Conservation (phyloP, 164 flowering plant species). For the Buxus sempervirens region DNA sequence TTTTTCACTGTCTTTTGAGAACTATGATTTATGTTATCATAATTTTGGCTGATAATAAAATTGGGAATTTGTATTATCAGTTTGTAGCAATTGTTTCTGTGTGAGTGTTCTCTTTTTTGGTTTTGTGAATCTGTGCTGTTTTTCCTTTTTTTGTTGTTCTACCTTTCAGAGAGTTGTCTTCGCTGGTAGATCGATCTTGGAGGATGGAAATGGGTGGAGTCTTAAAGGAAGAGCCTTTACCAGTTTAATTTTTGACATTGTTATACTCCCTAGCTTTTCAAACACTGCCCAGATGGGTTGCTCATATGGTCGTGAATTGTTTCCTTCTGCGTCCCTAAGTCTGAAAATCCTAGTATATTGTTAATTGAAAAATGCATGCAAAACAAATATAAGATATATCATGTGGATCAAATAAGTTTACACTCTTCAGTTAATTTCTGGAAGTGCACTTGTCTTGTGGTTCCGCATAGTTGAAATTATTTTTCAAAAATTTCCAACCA, state of each 20-base stretch:
- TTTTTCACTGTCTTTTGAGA: too few species aligned
- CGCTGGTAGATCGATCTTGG: constrained; percentile 87
- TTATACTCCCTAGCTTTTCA: not conserved
- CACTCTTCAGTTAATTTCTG: too few species aligned
- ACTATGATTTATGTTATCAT: too few species aligned
- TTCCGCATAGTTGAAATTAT: too few species aligned
- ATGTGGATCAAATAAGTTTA: too few species aligned
- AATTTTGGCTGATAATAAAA: too few species aligned
- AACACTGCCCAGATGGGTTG: constrained; percentile 6
- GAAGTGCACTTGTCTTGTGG: too few species aligned
- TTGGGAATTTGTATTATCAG: too few species aligned
- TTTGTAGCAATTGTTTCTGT: too few species aligned
- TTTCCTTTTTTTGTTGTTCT: constrained; percentile 9
- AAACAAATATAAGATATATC: too few species aligned
- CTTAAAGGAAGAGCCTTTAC: constrained; percentile 58
- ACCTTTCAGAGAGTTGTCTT: constrained; percentile 66
- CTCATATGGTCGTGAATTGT: not conserved
- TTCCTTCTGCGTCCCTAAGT: not conserved
- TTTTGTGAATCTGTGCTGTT: not conserved
- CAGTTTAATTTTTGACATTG: constrained; percentile 22
- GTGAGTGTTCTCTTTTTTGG: not conserved
- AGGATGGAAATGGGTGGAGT: constrained; percentile 93
- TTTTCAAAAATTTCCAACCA: too few species aligned
- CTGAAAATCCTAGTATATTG: not conserved
- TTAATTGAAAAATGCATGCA: too few species aligned